Evolutionary conservation across 257 asterid genomes (phyloP), one percentile per base, ranked within the genome.

Genomic region (Gentiana dahurica): DNA sequence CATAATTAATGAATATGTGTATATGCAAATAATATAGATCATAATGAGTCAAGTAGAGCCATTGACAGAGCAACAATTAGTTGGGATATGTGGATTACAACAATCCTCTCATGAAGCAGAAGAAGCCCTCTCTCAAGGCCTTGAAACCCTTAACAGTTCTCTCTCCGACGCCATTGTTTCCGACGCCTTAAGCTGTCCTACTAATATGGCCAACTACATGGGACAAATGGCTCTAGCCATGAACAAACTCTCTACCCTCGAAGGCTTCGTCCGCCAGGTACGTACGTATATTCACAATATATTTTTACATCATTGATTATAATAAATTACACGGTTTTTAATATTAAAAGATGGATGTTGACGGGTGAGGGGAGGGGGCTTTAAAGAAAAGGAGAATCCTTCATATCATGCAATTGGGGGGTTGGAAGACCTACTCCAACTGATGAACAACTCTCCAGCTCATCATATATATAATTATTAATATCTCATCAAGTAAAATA

Each of bases 261-360:
- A 89, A 67, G 87, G 83, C 3, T 84, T 86, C 56, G 77, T 84
- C 34, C 54, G 83, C 65, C 97, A 89, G 92, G 97, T 85, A 75
- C 10, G 9, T 9, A 11, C 9, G 9, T 5, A 39, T 4, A 41
- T 12, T 41, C 46, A 41, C 46, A 10, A 5, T 41, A 41, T 6
- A 41, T 2, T 41, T 41, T 3, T 41, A 10, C 9, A 41, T 41
- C 5, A 41, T 41, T 24, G 9, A 41, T 41, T 41, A 41, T 41
- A 4, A 41, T 5, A 41, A 41, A 7, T 41, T 41, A 2, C 5
- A 0, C 9, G 9, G 8, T 41, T 41, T 41, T 5, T 41, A 41
- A 2, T 41, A 39, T 5, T 41, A 41, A 41, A 41, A 41, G 46
- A 41, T 5, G 46, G 39, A 58, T 10, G 51, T n/a, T 2, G 64